Base-by-base conservation (phyloP, 208 protist species). In the Trypanosoma melophagium region DNA sequence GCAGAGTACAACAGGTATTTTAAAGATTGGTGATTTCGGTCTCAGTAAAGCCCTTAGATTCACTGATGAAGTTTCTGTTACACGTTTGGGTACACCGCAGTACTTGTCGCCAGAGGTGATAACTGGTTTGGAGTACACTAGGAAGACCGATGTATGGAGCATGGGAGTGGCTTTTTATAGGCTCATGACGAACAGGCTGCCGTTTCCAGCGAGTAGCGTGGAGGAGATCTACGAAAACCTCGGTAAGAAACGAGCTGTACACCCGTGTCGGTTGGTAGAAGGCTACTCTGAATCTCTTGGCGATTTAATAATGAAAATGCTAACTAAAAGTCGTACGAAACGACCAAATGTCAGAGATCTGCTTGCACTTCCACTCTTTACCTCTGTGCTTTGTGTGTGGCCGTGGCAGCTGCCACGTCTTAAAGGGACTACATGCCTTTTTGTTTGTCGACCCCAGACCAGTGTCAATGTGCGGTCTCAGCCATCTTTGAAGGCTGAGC, bases 21-120 rank as follows among this genome's bases (percentile, higher is more conserved):
- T 83, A 61, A 94, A 91, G 66, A 84, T 94, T 61, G 84, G 71
- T 38, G 88, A 94, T 68, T 94, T 90, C 74, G 88, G 88, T 1
- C 66, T 85, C 5, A 74, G 72, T 22, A 84, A 75, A 40, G 56
- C 57, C 7, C 21, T 89, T 38, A 16, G 53, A 21, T 65, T 68
- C 54, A 77, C 68, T 16, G 78, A 81, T 13, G 77, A 64, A 28
- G 68, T 63, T 16, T 74, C 73, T 42, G 28, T 58, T 4, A 83
- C 84, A 22, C 59, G 66, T 16, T 60, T 87, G 22, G 88, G 88
- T 25, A 94, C 88, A 12, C 77, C 84, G 10, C 22, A 82, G 10
- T 91, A 87, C 63, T 53, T 87, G 42, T 77, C 84, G 16, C 88
- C 88, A 12, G 88, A 94, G 59, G 55, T 86, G 25, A 19, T 87